Conservation (phyloP, 805 yeast genomes). For the Metschnikowia orientalis region DNA sequence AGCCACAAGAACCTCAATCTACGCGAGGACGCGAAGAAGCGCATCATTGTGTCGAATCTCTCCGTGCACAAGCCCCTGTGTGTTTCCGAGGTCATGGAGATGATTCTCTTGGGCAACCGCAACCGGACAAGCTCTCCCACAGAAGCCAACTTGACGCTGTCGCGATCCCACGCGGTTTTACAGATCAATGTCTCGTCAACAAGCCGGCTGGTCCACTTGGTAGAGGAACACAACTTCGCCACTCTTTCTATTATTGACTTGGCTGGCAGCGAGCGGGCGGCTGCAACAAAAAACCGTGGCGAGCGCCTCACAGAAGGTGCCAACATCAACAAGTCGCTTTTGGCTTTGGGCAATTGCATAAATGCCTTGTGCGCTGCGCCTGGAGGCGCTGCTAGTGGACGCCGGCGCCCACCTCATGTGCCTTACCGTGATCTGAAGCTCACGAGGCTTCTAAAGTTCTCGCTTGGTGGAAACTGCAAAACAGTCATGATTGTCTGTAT, state of each 20-base stretch:
- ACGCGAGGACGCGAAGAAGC: slow-evolving; percentile 65
- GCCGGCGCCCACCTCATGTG: slow-evolving; percentile 62
- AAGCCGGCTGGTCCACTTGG: slow-evolving; percentile 56
- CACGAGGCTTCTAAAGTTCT: slow-evolving; percentile 80
- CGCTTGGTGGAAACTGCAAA: slow-evolving; percentile 90
- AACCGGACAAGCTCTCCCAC: slow-evolving; percentile 85
- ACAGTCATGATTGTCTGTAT: slow-evolving; percentile 96
- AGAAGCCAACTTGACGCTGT: slow-evolving; percentile 84
- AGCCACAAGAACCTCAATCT: slow-evolving; percentile 47
- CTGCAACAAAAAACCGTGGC: slow-evolving; percentile 83
- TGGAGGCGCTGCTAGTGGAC: slow-evolving; percentile 32
- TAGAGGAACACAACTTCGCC: slow-evolving; percentile 68
- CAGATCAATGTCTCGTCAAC: slow-evolving; percentile 69
- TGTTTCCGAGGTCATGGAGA: slow-evolving; percentile 73
- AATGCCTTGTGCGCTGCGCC: slow-evolving; percentile 64
- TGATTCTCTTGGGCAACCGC: slow-evolving; percentile 65
- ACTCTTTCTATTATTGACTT: slow-evolving; percentile 84
- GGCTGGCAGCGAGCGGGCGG: slow-evolving; percentile 94
- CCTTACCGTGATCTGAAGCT: slow-evolving; percentile 91
- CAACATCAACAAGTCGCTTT: slow-evolving; percentile 78
- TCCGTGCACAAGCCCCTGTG: slow-evolving; percentile 56
- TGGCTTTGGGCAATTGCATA: slow-evolving; percentile 91
- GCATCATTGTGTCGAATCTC: slow-evolving; percentile 68
- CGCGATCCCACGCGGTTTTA: slow-evolving; percentile 90
- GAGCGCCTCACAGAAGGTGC: slow-evolving; percentile 85